These are phyloP conservation scores for Rosellinia necatrix DNA, from an alignment of 2,329 filamentous ascomycete species.

Conservation along the genomic window DNA sequence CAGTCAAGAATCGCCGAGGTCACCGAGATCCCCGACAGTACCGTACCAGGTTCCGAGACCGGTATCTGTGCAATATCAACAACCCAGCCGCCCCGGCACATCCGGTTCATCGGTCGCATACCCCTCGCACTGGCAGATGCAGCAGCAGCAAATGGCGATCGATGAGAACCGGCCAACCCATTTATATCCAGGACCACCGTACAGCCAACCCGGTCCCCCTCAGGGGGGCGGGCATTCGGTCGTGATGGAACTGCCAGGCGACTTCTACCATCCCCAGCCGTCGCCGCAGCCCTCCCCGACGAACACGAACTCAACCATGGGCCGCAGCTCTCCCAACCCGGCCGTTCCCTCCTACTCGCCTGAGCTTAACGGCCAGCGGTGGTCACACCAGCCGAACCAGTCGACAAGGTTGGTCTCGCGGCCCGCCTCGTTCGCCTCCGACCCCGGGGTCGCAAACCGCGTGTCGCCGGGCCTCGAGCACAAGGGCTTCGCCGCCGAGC, in stretches of 20 bases:
- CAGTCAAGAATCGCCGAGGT: conserved; percentile 36
- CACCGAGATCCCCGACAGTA: conserved; percentile 42
- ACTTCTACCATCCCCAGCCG: conserved; percentile 50
- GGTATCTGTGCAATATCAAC: conserved; percentile 40
- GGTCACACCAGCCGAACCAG: conserved; percentile 46
- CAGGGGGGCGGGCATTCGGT: no score
- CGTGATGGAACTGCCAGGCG: conserved; percentile 51
- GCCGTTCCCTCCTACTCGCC: conserved; percentile 35
- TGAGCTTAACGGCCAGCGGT: conserved; percentile 45
- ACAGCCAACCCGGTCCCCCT: no score
- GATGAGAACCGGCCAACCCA: conserved; percentile 30
- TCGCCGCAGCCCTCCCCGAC: conserved; percentile 41
- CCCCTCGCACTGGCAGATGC: conserved; percentile 36
- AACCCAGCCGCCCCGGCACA: conserved; percentile 40
- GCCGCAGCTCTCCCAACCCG: conserved; percentile 39
- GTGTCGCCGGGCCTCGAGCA: conserved; percentile 48
- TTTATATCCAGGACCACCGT: no score
- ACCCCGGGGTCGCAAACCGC: conserved; percentile 33
- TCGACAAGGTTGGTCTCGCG: conserved; percentile 40
- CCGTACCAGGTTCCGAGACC: conserved; percentile 50
- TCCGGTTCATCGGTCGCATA: conserved; percentile 36
- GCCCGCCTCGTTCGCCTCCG: conserved; percentile 45
- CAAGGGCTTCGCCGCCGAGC: conserved; percentile 48
- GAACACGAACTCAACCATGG: conserved; percentile 28
- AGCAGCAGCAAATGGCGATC: conserved; percentile 32